A percentile compares a stretch with the other conserved stretches of the same genome.
phyloP scores from a whole-genome alignment of 768 basidiomycete genomes.

The Paxillus rubicundulus region DNA sequence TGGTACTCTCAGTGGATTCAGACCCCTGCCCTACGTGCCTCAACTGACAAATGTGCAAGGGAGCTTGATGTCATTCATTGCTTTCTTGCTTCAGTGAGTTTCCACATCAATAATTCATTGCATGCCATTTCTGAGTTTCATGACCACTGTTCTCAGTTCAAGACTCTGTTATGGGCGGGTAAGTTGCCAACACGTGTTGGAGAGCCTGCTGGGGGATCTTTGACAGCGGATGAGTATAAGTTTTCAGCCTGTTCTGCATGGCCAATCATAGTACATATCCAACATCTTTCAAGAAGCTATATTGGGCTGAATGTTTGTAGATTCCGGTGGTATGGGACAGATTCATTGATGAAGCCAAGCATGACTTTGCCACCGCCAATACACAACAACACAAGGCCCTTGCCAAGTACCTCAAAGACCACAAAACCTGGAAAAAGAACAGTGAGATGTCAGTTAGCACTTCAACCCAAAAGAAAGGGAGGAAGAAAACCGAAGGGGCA shows the following conservation, averaged over 20 bases:
- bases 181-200: constrained; percentile 25
- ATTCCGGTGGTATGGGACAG: constrained; percentile 16
- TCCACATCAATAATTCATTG: background rate
- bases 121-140: background rate
- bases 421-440: background rate
- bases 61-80: constrained; percentile 18
- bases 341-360: constrained; percentile 7
- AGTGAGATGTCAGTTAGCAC: background rate
- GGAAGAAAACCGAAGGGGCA: background rate
- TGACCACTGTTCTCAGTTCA: constrained; percentile 16
- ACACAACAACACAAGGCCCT: constrained; percentile 1
- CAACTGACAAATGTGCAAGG: constrained; percentile 5
- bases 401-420: background rate
- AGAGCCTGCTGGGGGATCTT: constrained; percentile 27
- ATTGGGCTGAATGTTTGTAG: constrained; percentile 1
- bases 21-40: constrained; percentile 2
- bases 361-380: background rate
- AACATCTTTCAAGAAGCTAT: too few species aligned
- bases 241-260: constrained; percentile 17
- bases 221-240: constrained; percentile 29
- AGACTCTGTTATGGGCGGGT: constrained; percentile 27
- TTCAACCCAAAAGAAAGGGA: background rate
- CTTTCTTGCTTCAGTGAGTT: constrained; percentile 12
- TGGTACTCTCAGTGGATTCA: constrained; percentile 26
- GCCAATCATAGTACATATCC: constrained; percentile 22